Evolutionary conservation across 176 grass and related monocot genomes (phyloP).

Genomic region (Carex myosuroides): DNA sequence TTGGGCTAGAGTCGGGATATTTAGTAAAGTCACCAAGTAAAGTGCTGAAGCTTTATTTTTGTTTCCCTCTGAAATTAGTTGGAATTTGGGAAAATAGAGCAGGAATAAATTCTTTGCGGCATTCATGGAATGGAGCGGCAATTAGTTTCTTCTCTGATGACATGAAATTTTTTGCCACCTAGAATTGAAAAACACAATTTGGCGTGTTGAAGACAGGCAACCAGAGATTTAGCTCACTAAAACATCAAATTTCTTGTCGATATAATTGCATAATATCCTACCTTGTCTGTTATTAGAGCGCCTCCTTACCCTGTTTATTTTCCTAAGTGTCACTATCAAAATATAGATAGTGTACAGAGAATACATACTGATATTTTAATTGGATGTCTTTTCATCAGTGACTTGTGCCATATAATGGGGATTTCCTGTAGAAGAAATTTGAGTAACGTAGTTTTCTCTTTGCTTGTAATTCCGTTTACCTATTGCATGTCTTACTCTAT

Average conservation of each 20-base stretch:
- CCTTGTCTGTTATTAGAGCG: background rate
- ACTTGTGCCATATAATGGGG: background rate
- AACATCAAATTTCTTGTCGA: background rate
- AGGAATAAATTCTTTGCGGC: background rate
- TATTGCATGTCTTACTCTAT: background rate
- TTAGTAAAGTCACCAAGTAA: background rate
- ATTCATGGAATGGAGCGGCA: background rate
- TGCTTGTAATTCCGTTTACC: background rate
- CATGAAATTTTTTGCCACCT: background rate
- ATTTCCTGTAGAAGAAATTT: background rate
- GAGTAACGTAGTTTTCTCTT: background rate
- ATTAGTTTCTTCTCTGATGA: background rate
- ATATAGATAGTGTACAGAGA: background rate
- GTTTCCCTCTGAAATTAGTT: background rate
- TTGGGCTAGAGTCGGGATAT: background rate
- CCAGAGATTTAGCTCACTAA: background rate
- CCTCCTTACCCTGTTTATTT: background rate
- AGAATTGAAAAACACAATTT: background rate
- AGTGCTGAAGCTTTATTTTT: background rate
- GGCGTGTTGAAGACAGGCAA: background rate
- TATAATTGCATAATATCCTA: background rate
- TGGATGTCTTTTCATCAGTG: background rate
- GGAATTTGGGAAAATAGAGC: background rate
- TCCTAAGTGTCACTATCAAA: slow-evolving; percentile 2
- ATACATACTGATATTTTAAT: background rate